Evolutionary conservation across 768 basidiomycete species (phyloP), one percentile per base, ranked within the genome.

Genomic region (Leccinum rimulosum): DNA sequence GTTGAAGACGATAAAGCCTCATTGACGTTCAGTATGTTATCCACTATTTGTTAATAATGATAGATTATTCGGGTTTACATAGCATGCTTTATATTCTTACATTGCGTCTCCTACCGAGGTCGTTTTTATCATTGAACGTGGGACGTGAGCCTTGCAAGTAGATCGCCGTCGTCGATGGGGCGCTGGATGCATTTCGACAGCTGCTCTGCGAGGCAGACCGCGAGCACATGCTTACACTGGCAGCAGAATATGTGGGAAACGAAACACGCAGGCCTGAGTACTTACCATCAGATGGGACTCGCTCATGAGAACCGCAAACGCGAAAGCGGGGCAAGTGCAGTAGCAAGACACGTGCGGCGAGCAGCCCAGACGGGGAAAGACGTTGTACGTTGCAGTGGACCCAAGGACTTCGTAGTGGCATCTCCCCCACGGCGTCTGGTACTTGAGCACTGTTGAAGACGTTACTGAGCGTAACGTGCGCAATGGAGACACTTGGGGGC

Each of bases 191-290:
- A 84, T 55, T 76, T 77, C 4, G 74, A 75, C 52, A 90, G 70
- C 54, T 78, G 81, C 28, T 81, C 71, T 3, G 88, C 87, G 14
- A 93, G 74, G 14, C 78, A 74, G 12, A 82, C 79, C 3, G 91
- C 91, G 27, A 93, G 77, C 3, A 90, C 71, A 69, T 93, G 91
- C 69, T 93, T 93, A 68, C 91, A 93, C 91, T 93, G 43, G 43
- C 6, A 15, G 50, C n/a, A 12, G 35, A 63, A 27, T 53, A 59
- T 17, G 48, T 30, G 27, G 36, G 11, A 12, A 28, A 25, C 31
- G 8, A 51, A 14, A 54, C 50, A 38, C 15, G 52, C 25, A 54
- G 25, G 27, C 22, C 27, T 27, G 15, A 19, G 14, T 43, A 55
- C 74, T 33, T 56, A 88, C 91, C 87, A 88, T 86, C 19, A 85